Evolutionary conservation across 352 stramenopile genomes (phyloP).

Genomic region (Pythium sp.): DNA sequence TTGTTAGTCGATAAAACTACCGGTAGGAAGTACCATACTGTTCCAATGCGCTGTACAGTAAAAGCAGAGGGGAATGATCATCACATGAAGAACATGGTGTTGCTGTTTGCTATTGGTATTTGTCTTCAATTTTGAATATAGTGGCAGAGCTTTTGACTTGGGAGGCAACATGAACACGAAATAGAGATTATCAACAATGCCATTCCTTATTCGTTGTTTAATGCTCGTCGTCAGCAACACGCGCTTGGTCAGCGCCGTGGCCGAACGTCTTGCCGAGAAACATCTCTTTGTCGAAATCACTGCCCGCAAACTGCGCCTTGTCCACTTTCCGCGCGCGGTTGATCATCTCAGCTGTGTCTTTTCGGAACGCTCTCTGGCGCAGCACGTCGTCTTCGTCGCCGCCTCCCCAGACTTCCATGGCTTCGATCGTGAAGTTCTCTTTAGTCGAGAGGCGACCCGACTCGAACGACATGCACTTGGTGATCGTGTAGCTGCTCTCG

Average conservation of each 20-base stretch:
- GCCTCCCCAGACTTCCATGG: conserved; percentile 81
- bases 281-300: conserved; percentile 82
- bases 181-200: background rate
- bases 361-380: conserved; percentile 59
- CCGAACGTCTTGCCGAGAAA: conserved; percentile 81
- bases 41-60: conserved; percentile 2
- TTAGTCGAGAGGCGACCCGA: conserved; percentile 49
- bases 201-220: conserved; percentile 12
- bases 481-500: conserved; percentile 74
- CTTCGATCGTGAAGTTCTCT: conserved; percentile 61
- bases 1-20: conserved; percentile 18
- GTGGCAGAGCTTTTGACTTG: background rate
- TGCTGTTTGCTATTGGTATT: background rate
- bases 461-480: conserved; percentile 77
- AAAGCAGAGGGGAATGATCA: background rate
- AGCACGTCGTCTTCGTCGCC: conserved; percentile 51
- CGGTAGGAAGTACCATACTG: conserved; percentile 2
- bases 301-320: conserved; percentile 82
- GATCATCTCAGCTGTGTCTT: conserved; percentile 83
- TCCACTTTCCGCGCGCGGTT: conserved; percentile 81
- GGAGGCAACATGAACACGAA: background rate
- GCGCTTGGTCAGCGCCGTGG: conserved; percentile 56
- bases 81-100: background rate
- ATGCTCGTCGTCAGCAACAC: conserved; percentile 66
- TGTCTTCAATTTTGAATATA: background rate